These are phyloP conservation scores for Paulownia fortunei DNA, from an alignment of 257 asterid genomes.

Conservation along the genomic window DNA sequence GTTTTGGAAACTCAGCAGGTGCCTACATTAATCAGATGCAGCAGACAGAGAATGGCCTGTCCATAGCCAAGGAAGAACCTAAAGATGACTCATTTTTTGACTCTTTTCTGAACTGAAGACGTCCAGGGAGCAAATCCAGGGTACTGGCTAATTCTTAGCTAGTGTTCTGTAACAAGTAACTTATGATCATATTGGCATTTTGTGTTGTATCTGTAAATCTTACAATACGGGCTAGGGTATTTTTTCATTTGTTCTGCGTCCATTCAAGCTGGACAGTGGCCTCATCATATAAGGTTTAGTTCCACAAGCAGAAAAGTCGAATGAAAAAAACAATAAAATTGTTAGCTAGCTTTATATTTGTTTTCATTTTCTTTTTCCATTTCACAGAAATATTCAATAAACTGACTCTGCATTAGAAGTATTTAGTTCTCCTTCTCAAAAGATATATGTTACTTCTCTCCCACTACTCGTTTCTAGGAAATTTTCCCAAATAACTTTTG, in stretches of 20 bases:
- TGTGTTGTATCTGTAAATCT: constrained; percentile 38
- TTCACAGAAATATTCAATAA: background rate
- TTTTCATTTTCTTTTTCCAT: background rate
- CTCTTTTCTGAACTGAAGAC: constrained; percentile 62
- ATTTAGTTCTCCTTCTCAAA: background rate
- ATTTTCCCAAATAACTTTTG: background rate
- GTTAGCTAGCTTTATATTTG: constrained; percentile 29
- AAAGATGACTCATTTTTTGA: constrained; percentile 69
- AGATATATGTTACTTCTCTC: background rate
- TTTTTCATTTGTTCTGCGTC: constrained; percentile 47
- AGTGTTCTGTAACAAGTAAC: constrained; percentile 5
- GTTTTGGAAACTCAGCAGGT: constrained; percentile 48
- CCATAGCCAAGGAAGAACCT: constrained; percentile 77
- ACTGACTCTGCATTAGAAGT: background rate
- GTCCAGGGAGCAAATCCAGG: constrained; percentile 44
- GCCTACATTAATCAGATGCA: constrained; percentile 54
- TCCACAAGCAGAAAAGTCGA: constrained; percentile 28
- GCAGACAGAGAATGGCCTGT: constrained; percentile 39
- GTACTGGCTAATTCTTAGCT: constrained; percentile 43
- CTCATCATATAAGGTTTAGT: constrained; percentile 23
- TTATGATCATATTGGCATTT: constrained; percentile 15
- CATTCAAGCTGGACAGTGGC: constrained; percentile 19
- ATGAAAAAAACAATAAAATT: constrained; percentile 26
- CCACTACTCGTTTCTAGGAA: too few relatives aligned
- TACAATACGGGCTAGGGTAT: constrained; percentile 34